Evolutionary conservation across 1,284 basidiomycete species (phyloP), one percentile per base, ranked within the genome.

Genomic region (Trametes versicolor): DNA sequence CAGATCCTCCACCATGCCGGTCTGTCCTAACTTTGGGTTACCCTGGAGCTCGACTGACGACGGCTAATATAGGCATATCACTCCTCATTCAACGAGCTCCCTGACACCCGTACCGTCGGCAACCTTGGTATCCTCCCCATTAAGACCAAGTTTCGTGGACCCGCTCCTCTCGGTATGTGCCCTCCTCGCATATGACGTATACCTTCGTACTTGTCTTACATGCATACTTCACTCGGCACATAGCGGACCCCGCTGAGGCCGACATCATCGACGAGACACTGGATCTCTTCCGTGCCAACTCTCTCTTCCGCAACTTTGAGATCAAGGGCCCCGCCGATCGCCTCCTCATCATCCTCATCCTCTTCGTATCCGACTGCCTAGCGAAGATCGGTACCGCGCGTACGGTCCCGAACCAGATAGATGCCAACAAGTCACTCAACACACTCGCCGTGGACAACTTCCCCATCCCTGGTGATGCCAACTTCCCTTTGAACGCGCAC

Each of bases 221-320:
- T 48, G n/a, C 27, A 29, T 9, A 17, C 13, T 4, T 3, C 41
- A 17, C 58, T 19, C 13, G 27, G 25, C 47, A 49, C 47, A 2
- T 72, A 90, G 95, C 93, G 70, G 94, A 97, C 77, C 84, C 90
- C 0, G 86, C 87, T 13, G 83, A 90, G 67, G 86, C 89, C 47
- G 98, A 99, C 79, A 96, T 99, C 73, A 88, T 99, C 71, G 97
- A 99, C 79, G 98, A 99, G 82, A 91, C 96, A 4, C 85, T 99
- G 60, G 95, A 98, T 81, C 90, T 99, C 63, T 99, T 99, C 83
- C 93, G 98, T 57, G 97, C 98, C 76, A 99, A 99, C 82, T 98
- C 96, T 52, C 91, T 99, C 67, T 99, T 99, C 82, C 93, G 98
- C 75, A 99, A 99, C 84, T 99, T 99, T 77, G 98, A 99, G 84